Conservation (phyloP, 768 basidiomycete genomes). For the Rhizopogon salebrosus region DNA sequence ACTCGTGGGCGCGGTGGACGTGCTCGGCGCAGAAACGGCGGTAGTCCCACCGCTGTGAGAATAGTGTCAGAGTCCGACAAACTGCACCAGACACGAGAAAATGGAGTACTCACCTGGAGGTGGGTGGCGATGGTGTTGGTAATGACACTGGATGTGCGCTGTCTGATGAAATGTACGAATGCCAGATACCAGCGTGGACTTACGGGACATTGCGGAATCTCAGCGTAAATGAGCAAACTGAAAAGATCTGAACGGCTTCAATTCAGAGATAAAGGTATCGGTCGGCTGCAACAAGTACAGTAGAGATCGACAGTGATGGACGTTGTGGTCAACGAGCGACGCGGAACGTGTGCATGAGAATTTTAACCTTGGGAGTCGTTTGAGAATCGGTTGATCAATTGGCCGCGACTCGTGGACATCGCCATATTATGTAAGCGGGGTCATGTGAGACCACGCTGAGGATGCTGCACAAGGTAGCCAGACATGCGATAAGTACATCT, state of each 20-base stretch:
- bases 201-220: conserved; percentile 10
- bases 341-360: conserved; percentile 12
- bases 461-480: conserved; percentile 1
- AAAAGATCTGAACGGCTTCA: neutral
- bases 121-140: neutral
- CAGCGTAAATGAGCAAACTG: neutral
- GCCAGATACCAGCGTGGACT: neutral
- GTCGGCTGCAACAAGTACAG: neutral
- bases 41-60: neutral
- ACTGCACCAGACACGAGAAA: neutral
- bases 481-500: neutral
- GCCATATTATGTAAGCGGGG: conserved; percentile 18
- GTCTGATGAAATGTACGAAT: neutral
- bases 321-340: conserved; percentile 8
- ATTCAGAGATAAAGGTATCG: neutral
- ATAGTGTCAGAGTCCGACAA: neutral
- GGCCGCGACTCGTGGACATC: neutral
- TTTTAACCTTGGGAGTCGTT: conserved; percentile 7
- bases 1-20: neutral
- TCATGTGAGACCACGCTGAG: neutral
- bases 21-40: neutral
- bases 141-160: neutral
- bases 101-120: conserved; percentile 5
- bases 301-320: conserved; percentile 1
- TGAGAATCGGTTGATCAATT: neutral